phyloP scores from a whole-genome alignment of 2,329 filamentous ascomycete genomes.

The Botrytis tulipae region DNA sequence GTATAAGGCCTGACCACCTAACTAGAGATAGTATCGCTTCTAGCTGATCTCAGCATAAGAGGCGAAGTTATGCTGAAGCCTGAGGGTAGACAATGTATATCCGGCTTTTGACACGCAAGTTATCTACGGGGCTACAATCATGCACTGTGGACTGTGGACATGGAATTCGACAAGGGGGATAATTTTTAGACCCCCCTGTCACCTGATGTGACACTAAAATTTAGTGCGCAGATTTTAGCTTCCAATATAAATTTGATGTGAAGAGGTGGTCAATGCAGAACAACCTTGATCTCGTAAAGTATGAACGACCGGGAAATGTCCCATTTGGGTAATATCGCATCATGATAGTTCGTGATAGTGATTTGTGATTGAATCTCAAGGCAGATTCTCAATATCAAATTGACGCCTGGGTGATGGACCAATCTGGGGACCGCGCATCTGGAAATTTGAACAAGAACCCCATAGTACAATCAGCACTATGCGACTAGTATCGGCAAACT shows the following conservation, averaged over 20 bases:
- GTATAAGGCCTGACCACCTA: background rate
- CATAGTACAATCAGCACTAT: background rate
- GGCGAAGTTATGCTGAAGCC: background rate
- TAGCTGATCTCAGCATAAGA: background rate
- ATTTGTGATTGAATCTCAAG: background rate
- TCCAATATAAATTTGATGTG: background rate
- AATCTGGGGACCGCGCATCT: background rate
- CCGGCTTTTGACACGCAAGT: background rate
- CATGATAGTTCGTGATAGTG: conserved; percentile 1
- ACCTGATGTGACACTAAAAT: background rate
- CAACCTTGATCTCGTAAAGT: background rate
- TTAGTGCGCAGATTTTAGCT: background rate
- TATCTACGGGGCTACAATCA: background rate
- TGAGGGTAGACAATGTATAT: background rate
- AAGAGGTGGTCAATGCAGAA: background rate
- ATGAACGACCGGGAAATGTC: background rate
- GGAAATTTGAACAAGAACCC: background rate
- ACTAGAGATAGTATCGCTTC: background rate
- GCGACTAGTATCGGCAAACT: background rate
- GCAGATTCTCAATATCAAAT: background rate
- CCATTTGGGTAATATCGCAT: background rate
- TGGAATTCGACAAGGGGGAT: background rate
- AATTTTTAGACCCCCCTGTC: background rate
- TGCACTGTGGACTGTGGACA: background rate
- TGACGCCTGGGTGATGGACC: background rate